These are phyloP conservation scores for Fusarium beomiforme DNA, from an alignment of 2,329 filamentous ascomycete genomes.

Conservation along the genomic window DNA sequence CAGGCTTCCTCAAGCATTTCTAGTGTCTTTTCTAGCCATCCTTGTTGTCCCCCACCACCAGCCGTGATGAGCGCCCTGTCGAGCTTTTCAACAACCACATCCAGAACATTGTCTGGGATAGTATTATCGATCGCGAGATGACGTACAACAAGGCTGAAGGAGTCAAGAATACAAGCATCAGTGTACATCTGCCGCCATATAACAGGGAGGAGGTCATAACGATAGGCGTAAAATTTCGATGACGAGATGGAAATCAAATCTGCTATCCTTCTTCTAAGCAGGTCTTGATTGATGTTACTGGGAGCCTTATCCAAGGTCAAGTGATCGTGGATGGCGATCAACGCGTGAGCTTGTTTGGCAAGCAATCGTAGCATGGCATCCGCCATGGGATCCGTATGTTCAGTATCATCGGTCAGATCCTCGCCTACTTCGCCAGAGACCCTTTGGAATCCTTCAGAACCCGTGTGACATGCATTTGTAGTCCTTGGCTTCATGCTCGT, in stretches of 20 bases:
- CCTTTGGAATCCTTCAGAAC: neutral
- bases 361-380: slow-evolving; percentile 44
- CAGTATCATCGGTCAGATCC: neutral
- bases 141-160: slow-evolving; percentile 51
- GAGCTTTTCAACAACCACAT: slow-evolving; percentile 70
- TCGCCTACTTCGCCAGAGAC: neutral
- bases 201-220: slow-evolving; percentile 71
- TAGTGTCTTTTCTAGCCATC: slow-evolving; percentile 64
- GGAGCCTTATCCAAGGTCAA: neutral
- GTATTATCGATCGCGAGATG: neutral
- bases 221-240: slow-evolving; percentile 74
- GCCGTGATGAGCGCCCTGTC: slow-evolving; percentile 83
- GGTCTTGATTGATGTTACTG: slow-evolving; percentile 19
- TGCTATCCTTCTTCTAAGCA: slow-evolving; percentile 57
- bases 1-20: slow-evolving; percentile 51
- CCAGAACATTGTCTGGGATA: slow-evolving; percentile 50
- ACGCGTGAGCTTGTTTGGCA: slow-evolving; percentile 40
- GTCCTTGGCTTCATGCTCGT: neutral
- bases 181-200: slow-evolving; percentile 79
- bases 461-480: neutral
- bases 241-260: slow-evolving; percentile 69
- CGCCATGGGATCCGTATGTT: slow-evolving; percentile 13
- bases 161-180: slow-evolving; percentile 74
- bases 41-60: slow-evolving; percentile 64
- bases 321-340: slow-evolving; percentile 39